Percentiles rank a stretch among this genome's conserved stretches.
Conservation (phyloP, 2,329 filamentous ascomycete genomes). For the Alternaria viburni region DNA sequence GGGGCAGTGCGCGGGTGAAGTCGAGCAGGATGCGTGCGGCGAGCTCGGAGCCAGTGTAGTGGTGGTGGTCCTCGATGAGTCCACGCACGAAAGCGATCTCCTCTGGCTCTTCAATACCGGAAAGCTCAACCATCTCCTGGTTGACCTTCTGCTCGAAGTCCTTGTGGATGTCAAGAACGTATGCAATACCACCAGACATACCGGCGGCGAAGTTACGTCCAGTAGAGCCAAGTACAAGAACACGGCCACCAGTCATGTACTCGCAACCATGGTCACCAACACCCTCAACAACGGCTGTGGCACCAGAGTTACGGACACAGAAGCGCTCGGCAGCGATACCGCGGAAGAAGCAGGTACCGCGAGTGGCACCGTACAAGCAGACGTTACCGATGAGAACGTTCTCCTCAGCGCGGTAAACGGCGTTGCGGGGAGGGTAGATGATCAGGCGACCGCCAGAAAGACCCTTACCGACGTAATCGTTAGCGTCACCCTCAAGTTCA, state of each 20-base stretch:
- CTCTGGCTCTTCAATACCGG: conserved; percentile 78
- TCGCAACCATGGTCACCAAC: conserved; percentile 96
- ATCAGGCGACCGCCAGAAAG: conserved; percentile 92
- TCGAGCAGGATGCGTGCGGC: conserved; percentile 93
- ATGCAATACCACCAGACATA: conserved; percentile 98
- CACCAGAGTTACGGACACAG: conserved; percentile 94
- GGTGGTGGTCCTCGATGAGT: conserved; percentile 94
- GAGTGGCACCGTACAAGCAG: conserved; percentile 92
- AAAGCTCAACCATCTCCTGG: conserved; percentile 95
- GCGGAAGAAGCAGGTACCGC: conserved; percentile 93
- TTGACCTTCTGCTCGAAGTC: conserved; percentile 96
- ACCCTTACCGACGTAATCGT: conserved; percentile 97
- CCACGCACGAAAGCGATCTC: conserved; percentile 92
- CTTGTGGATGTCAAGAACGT: conserved; percentile 85
- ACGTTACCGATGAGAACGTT: conserved; percentile 94
- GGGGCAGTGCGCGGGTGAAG: conserved; percentile 87
- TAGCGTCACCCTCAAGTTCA: conserved; percentile 93
- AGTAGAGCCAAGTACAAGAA: conserved; percentile 84
- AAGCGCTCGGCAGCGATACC: conserved; percentile 96
- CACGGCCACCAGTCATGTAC: conserved; percentile 97
- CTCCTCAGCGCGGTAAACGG: conserved; percentile 94
- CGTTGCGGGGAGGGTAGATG: conserved; percentile 87
- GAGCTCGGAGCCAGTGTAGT: conserved; percentile 95
- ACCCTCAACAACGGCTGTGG: conserved; percentile 94
- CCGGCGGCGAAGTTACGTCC: conserved; percentile 97